phyloP scores from a whole-genome alignment of 129 eudicot species.

The Smallanthus sonchifolius region DNA sequence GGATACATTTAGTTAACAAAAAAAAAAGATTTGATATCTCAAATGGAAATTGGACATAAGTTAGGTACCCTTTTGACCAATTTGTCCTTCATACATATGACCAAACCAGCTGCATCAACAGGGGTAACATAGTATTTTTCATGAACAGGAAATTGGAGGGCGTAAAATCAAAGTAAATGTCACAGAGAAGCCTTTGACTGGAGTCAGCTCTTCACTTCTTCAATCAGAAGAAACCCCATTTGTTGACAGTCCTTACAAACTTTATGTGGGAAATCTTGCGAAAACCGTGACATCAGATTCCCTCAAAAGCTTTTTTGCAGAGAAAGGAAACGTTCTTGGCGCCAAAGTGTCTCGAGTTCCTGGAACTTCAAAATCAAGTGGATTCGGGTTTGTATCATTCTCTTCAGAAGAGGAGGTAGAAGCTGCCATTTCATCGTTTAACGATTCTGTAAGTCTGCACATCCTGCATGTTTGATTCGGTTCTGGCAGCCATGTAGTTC shows the following conservation, averaged over 20 bases:
- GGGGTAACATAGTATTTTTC: neutral
- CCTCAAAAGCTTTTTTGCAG: slow-evolving; percentile 65
- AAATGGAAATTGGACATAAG: neutral
- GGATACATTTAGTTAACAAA: neutral
- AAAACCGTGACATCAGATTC: slow-evolving; percentile 74
- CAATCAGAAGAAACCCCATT: slow-evolving; percentile 81
- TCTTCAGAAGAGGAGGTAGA: slow-evolving; percentile 88
- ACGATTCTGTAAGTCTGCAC: slow-evolving; percentile 56
- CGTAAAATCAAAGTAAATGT: slow-evolving; percentile 85
- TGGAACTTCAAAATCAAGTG: slow-evolving; percentile 83
- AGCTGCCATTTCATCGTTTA: slow-evolving; percentile 65
- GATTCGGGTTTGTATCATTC: slow-evolving; percentile 82
- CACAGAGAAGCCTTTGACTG: slow-evolving; percentile 75
- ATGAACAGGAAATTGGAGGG: slow-evolving; percentile 72
- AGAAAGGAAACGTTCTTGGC: slow-evolving; percentile 74
- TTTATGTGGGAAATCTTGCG: slow-evolving; percentile 91
- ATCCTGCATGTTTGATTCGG: neutral
- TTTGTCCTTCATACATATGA: neutral
- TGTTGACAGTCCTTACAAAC: slow-evolving; percentile 84
- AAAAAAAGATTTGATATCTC: neutral
- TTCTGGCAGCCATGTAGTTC: neutral
- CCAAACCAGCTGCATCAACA: neutral
- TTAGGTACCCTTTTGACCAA: neutral
- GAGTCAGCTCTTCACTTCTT: slow-evolving; percentile 36
- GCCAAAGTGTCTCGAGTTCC: slow-evolving; percentile 90